phyloP scores from a whole-genome alignment of 129 eudicot genomes.

The Flaveria robusta region DNA sequence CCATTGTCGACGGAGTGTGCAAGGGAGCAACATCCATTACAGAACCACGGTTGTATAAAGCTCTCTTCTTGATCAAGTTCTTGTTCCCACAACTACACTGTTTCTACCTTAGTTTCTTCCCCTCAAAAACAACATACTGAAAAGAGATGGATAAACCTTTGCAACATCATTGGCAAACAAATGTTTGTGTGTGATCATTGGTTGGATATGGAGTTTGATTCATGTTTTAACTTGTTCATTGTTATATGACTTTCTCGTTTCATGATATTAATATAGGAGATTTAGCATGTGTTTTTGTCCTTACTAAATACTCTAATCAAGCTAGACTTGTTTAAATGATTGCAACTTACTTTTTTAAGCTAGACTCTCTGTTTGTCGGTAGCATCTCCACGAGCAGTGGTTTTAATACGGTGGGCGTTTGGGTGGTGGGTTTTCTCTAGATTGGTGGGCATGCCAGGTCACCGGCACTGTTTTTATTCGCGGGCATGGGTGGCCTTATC shows the following conservation, averaged over 20 bases:
- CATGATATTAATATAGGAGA: not conserved
- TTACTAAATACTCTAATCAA: not conserved
- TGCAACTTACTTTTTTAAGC: too few species aligned
- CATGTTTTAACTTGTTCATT: not conserved
- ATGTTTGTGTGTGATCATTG: not conserved
- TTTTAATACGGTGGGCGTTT: too few species aligned
- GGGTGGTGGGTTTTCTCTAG: too few species aligned
- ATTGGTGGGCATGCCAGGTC: too few species aligned
- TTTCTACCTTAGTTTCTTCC: not conserved
- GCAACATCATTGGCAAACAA: not conserved
- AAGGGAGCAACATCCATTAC: constrained; percentile 43
- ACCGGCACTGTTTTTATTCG: too few species aligned
- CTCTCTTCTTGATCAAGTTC: constrained; percentile 26
- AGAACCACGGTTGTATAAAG: constrained; percentile 32
- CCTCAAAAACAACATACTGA: not conserved
- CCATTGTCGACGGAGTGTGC: constrained; percentile 40
- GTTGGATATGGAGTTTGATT: not conserved
- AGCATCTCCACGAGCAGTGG: too few species aligned
- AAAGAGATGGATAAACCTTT: not conserved
- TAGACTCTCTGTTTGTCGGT: too few species aligned
- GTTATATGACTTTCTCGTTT: not conserved
- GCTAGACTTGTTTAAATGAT: not conserved
- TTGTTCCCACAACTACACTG: constrained; percentile 34
- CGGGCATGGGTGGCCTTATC: too few species aligned
- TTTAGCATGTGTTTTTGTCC: not conserved